A percentile compares a stretch with the other conserved stretches of the same genome.
Evolutionary conservation across 2,329 filamentous ascomycete genomes (phyloP).

Genomic region (Xylaria multiplex): DNA sequence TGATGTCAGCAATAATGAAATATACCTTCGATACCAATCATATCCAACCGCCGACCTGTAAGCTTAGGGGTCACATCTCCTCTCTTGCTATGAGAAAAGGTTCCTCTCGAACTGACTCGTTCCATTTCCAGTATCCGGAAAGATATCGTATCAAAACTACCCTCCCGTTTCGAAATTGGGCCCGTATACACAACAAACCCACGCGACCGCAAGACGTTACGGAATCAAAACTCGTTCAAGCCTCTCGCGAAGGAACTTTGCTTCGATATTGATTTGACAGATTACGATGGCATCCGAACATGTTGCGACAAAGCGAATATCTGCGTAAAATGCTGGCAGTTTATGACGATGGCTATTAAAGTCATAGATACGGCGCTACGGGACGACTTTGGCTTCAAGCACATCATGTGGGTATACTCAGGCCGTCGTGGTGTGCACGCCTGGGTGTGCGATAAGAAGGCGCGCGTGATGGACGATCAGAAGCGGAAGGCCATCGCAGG

Average conservation of each 20-base stretch:
- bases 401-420: slow-evolving; percentile 99
- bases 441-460: slow-evolving; percentile 94
- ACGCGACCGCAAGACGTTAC: slow-evolving; percentile 87
- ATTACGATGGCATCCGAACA: slow-evolving; percentile 96
- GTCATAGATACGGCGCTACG: slow-evolving; percentile 86
- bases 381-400: slow-evolving; percentile 95
- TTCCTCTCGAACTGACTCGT: slow-evolving; percentile 25
- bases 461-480: slow-evolving; percentile 84
- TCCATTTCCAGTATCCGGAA: slow-evolving; percentile 76
- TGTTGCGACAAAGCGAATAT: slow-evolving; percentile 96
- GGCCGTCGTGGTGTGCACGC: slow-evolving; percentile 96
- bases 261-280: slow-evolving; percentile 99
- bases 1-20: slow-evolving; percentile 68
- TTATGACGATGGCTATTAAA: slow-evolving; percentile 98
- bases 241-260: slow-evolving; percentile 93
- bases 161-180: slow-evolving; percentile 96
- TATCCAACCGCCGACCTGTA: slow-evolving; percentile 65
- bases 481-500: slow-evolving; percentile 85
- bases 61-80: slow-evolving; percentile 27
- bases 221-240: slow-evolving; percentile 79
- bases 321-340: slow-evolving; percentile 93
- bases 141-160: slow-evolving; percentile 87
- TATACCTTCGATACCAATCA: slow-evolving; percentile 90
- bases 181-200: slow-evolving; percentile 97
- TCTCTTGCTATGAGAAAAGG: background rate